Evolutionary conservation across 2,329 filamentous ascomycete genomes (phyloP), one percentile per base, ranked within the genome.

Genomic region (Ascomycota sp.): DNA sequence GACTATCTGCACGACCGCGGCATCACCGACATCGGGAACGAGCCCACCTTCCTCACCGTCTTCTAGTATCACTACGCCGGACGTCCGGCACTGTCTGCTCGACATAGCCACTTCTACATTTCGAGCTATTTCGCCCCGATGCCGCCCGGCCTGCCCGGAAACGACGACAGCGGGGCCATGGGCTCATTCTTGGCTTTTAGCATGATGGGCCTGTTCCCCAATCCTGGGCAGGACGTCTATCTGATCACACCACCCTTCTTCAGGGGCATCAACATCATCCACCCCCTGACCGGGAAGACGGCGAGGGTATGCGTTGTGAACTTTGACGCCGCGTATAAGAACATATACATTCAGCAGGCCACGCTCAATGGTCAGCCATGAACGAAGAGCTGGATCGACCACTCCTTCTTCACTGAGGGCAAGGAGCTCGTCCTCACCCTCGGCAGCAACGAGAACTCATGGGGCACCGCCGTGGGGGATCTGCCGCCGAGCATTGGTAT

Each of bases 161-260:
- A 79, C 42, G 74, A 79, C 34, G 75, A 80, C 43, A 64, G 61
- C 28, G 75, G 75, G 4, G 70, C 75, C 1, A 78, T 79, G 72
- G 74, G 72, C 12, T 64, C 63, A 0, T 79, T 77, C 35, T 53
- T 69, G 1, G 68, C 67, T 0, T 62, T 79, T 2, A 55, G 61
- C 17, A 78, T 79, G 73, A 65, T 79, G 55, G 75, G 75, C 0
- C 49, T 79, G 6, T 80, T 73, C 46, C 75, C 75, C 0, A 69
- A 76, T 25, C 60, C 70, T 0, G 74, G 73, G 0, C 74, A 79
- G 40, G 55, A 77, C 36, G 70, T 78, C 0, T 79, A 79, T 38
- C 61, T 79, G n/a, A 74, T 79, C 36, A 75, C 55, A 0, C 66
- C 75, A 0, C 75, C 75, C 0, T 80, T 68, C 40, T 80, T 80